A percentile compares a stretch with the other conserved stretches of the same genome.
Evolutionary conservation across 768 basidiomycete species (phyloP).

Genomic region (Russula virescens): DNA sequence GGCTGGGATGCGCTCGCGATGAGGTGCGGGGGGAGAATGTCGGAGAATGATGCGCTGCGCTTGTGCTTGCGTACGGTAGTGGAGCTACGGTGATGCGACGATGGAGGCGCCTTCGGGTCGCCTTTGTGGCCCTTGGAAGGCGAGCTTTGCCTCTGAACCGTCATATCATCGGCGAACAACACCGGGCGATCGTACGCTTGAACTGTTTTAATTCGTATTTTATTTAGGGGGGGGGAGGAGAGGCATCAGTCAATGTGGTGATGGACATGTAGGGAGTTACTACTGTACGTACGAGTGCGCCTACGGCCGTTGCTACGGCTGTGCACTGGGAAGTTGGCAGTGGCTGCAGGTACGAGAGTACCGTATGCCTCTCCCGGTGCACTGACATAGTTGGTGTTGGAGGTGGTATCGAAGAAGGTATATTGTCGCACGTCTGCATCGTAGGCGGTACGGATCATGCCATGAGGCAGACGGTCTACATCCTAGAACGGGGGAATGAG

Average conservation of each 20-base stretch:
- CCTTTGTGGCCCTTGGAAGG: neutral
- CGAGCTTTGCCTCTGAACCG: neutral
- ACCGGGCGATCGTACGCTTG: constrained; percentile 21
- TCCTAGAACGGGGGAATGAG: constrained; percentile 3
- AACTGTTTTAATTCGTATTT: neutral
- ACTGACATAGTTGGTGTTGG: neutral
- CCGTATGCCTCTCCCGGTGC: constrained; percentile 19
- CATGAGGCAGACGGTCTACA: constrained; percentile 10
- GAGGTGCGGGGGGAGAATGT: constrained; percentile 13
- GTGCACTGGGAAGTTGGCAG: neutral
- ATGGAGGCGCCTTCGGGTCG: neutral
- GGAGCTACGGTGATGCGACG: neutral
- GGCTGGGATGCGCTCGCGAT: neutral
- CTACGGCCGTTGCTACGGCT: constrained; percentile 10
- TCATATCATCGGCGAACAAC: constrained; percentile 6
- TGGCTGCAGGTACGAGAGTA: constrained; percentile 10
- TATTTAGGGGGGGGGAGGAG: too few species aligned
- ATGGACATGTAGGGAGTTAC: neutral
- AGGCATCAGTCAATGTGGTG: neutral
- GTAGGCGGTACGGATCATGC: constrained; percentile 19
- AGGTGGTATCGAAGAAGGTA: constrained; percentile 11
- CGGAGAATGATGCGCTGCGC: constrained; percentile 13
- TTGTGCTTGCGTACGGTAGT: neutral
- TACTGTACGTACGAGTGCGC: constrained; percentile 2
- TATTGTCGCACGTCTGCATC: constrained; percentile 19